Percentiles rank a stretch among this genome's conserved stretches.
phyloP scores from a whole-genome alignment of 495 filamentous ascomycete species.

The Glarea lozoyensis region DNA sequence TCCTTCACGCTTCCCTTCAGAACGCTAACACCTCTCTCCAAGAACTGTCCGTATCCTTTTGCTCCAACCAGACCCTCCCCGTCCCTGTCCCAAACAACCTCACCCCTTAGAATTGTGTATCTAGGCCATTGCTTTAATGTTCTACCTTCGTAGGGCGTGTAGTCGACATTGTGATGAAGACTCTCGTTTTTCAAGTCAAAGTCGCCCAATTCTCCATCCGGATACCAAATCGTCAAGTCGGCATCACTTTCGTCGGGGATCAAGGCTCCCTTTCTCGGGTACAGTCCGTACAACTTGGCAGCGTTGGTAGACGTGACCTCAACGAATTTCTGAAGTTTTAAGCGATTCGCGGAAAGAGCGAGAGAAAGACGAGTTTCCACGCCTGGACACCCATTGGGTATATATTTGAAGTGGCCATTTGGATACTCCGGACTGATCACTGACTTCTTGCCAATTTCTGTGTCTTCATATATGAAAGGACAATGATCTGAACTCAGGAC shows the following conservation, averaged over 20 bases:
- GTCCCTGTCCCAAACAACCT: conserved; percentile 48
- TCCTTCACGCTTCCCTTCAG: conserved; percentile 27
- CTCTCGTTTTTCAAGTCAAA: conserved; percentile 39
- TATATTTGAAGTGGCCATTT: conserved; percentile 39
- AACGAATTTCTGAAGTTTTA: conserved; percentile 47
- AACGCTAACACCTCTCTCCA: conserved; percentile 37
- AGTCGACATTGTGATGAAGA: conserved; percentile 52
- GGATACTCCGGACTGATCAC: conserved; percentile 34
- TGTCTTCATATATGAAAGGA: conserved; percentile 42
- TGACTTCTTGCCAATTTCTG: conserved; percentile 37
- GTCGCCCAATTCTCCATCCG: conserved; percentile 28
- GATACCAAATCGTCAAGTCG: conserved; percentile 46
- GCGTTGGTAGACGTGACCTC: conserved; percentile 48
- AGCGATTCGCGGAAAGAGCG: conserved; percentile 32
- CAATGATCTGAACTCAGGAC: conserved; percentile 48
- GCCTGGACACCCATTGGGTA: conserved; percentile 53
- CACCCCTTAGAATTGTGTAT: conserved; percentile 49
- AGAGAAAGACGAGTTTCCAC: conserved; percentile 50
- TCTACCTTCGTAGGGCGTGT: conserved; percentile 53
- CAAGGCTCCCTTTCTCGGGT: conserved; percentile 44
- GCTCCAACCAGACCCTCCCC: conserved; percentile 37
- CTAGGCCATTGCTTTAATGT: conserved; percentile 49
- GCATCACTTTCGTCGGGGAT: conserved; percentile 45
- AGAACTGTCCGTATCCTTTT: conserved; percentile 43
- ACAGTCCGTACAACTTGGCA: conserved; percentile 53